Percentiles rank a stretch among this genome's conserved stretches.
Conservation (phyloP, 2,329 filamentous ascomycete species). For the Phoma herbarum region DNA sequence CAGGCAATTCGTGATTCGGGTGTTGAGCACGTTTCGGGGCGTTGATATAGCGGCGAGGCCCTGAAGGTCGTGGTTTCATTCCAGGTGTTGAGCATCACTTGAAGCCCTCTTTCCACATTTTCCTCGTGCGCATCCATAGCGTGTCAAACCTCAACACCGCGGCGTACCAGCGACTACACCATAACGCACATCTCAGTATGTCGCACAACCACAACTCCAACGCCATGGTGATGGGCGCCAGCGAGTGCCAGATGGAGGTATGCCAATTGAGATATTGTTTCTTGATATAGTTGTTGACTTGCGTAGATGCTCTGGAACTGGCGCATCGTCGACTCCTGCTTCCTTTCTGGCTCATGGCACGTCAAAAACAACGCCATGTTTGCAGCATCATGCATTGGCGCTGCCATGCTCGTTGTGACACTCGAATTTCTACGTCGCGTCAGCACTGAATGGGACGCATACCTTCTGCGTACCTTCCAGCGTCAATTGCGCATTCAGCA, state of each 20-base stretch:
- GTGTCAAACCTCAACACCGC: constrained; percentile 6
- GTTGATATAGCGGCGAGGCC: constrained; percentile 20
- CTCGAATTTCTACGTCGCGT: constrained; percentile 77
- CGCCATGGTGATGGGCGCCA: constrained; percentile 29
- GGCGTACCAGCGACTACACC: constrained; percentile 5
- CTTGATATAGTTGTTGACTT: constrained; percentile 7
- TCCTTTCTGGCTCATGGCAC: constrained; percentile 75
- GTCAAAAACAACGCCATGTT: constrained; percentile 76
- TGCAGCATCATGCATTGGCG: constrained; percentile 80
- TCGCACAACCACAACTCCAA: constrained; percentile 26
- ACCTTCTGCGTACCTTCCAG: constrained; percentile 65
- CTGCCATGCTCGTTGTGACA: constrained; percentile 74
- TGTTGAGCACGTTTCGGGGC: constrained; percentile 18
- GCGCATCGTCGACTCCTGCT: constrained; percentile 75
- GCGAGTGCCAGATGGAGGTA: constrained; percentile 53
- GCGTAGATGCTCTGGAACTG: constrained; percentile 83
- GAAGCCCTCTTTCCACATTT: neutral
- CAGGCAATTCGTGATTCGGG: constrained; percentile 6
- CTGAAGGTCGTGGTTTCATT: neutral
- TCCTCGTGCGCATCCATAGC: constrained; percentile 1
- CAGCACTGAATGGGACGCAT: constrained; percentile 76
- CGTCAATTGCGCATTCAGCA: constrained; percentile 41
- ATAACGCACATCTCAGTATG: constrained; percentile 17
- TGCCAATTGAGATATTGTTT: constrained; percentile 1
- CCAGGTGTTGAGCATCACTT: constrained; percentile 7